Evolutionary conservation across 805 yeast genomes (phyloP), one percentile per base, ranked within the genome.

Genomic region (Saccharomyces jurei): DNA sequence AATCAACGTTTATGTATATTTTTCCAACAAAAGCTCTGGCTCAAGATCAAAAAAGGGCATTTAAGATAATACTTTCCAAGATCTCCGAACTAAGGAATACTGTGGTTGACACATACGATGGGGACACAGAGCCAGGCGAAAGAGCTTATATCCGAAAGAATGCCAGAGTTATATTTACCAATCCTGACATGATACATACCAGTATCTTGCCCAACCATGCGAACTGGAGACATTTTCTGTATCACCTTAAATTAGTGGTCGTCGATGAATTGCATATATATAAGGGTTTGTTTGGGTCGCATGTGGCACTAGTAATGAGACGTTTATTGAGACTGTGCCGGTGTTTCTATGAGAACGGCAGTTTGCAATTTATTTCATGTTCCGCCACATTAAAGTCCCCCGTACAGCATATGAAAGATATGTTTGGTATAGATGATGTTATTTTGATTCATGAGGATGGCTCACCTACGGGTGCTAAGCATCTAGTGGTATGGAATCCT

Each of bases 11-110:
- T 9, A 75, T 95, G 75, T 90, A 87, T 62, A 83, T 94, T 11
- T 94, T 94, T 63, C 99, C 99, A 1, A 94, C 99, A 0, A 94
- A 94, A 65, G 99, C 99, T 0, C 74, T 94, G 51, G 98, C 99
- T 0, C 99, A 94, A 65, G 99, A 94, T 74, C 99, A 94, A 69
- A 85, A 85, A 63, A 75, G 96, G 58, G 83, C 95, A n/a, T 72
- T 94, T 53, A 77, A 77, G 50, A 82, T 79, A 25, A 70, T 87
- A 10, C 70, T 86, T 48, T 70, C 76, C 5, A 71, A 71, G 41
- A 77, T 87, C 50, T 81, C 82, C 0, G 70, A 71, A 11, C 60
- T 76, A 2, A 63, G 68, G 2, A 73, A 74, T 17, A 72, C 84
- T 0, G 68, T 78, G 1, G 87, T 84, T 2, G 92, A 86, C 50